Base-by-base conservation (phyloP, 495 filamentous ascomycete genomes). In the Trichoderma gamsii region DNA sequence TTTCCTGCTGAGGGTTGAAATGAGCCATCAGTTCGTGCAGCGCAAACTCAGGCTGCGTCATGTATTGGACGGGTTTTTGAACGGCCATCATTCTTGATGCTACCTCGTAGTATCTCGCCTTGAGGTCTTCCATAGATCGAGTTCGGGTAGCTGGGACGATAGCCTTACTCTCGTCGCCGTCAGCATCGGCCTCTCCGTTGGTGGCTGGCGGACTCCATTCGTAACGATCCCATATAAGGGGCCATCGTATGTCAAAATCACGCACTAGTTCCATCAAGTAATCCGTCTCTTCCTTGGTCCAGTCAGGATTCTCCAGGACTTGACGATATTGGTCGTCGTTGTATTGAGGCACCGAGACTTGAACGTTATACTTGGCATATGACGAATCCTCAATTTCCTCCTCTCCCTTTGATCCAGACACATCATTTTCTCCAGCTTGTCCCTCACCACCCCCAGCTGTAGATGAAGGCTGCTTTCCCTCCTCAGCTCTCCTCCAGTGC, bases 181-280 rank as follows among this genome's bases (percentile, higher is more conserved):
- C 70, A 15, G 68, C 69, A 6, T 68, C 72, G 11, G 70, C 73
- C 32, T 74, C 74, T 38, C 70, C 73, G 43, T 73, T 72, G 38
- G 83, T 75, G 2, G 72, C 65, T 41, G 73, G 76, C 1, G 89
- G 85, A 64, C 81, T 77, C 72, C 87, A 97, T 27, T 96, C 91
- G 77, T 97, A 99, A 15, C 93, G 90, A 74, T 99, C 95, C 77
- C 87, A 90, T 61, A 99, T 92, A n/a, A 99, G 78, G 18, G 93
- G 80, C 89, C 95, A 99, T 67, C 93, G 87, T 59, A 96, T 80
- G 71, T 95, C 92, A 72, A 87, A 96, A 15, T 94, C 88, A 61
- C 83, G 81, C 13, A 83, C 90, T 32, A 94, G 72, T 32, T 86
- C 78, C 74, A 97, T 81, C 68, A 99, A 78, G 73, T 97, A 97